Evolutionary conservation across 176 grass and related monocot genomes (phyloP).

Genomic region (Cymbopogon citratus): DNA sequence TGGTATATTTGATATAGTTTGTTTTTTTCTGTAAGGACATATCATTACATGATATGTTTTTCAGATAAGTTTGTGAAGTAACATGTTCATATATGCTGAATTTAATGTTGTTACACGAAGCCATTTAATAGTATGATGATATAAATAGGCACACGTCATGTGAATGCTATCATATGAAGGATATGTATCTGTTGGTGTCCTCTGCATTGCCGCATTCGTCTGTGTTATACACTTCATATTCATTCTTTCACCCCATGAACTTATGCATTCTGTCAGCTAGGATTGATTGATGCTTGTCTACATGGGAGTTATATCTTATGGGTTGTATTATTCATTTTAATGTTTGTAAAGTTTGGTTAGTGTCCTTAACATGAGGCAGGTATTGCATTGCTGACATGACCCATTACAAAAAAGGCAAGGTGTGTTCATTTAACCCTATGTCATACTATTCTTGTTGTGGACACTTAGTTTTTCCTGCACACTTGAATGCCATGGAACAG

Average conservation of each 20-base stretch:
- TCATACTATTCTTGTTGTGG: background rate
- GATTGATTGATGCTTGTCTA: background rate
- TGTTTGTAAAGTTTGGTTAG: background rate
- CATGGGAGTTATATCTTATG: background rate
- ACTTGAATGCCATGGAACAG: background rate
- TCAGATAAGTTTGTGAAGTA: background rate
- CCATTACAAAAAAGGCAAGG: conserved; percentile 80
- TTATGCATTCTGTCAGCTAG: background rate
- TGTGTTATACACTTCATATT: background rate
- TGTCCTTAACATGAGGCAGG: conserved; percentile 58
- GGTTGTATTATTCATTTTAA: background rate
- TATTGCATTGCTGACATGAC: conserved; percentile 98
- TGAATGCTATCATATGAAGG: background rate
- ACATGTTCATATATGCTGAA: background rate
- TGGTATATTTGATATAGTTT: background rate
- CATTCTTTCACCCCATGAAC: background rate
- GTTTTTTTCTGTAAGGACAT: background rate
- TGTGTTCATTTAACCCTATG: conserved; percentile 15
- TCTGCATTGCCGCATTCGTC: background rate
- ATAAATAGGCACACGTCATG: background rate
- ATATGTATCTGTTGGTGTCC: background rate
- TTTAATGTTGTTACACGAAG: background rate
- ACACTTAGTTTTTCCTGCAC: background rate
- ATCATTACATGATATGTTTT: background rate
- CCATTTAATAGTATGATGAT: background rate